A percentile compares a stretch with the other conserved stretches of the same genome.
Conservation (phyloP, 768 basidiomycete genomes). For the Amanita rubescens region DNA sequence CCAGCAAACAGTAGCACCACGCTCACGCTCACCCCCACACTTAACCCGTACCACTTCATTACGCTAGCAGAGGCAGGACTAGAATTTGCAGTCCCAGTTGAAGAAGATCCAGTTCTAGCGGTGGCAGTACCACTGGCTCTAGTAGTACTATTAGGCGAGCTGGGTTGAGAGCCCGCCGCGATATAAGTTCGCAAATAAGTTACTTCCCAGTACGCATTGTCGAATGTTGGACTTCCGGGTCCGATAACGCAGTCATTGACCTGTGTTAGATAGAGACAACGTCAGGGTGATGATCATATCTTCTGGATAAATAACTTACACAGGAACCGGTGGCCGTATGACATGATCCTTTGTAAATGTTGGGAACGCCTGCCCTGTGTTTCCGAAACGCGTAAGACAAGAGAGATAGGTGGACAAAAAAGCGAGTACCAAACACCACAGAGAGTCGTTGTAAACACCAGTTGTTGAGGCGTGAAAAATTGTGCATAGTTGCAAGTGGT, state of each 20-base stretch:
- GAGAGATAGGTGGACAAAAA: neutral
- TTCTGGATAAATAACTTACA: conserved; percentile 18
- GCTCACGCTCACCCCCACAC: neutral
- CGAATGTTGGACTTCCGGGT: conserved; percentile 35
- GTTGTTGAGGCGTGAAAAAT: conserved; percentile 56
- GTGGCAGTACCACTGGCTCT: neutral
- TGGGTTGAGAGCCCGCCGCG: conserved; percentile 17
- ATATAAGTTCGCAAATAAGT: conserved; percentile 51
- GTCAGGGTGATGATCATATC: neutral
- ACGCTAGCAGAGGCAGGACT: neutral
- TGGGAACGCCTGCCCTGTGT: conserved; percentile 36
- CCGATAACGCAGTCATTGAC: conserved; percentile 41
- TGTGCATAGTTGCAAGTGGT: conserved; percentile 43
- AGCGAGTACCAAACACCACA: conserved; percentile 38
- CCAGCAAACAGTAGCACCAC: neutral
- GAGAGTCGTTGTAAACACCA: conserved; percentile 64
- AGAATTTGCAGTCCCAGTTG: neutral
- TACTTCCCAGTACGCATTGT: conserved; percentile 55
- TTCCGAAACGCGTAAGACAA: neutral
- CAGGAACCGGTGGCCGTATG: conserved; percentile 29
- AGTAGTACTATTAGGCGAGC: neutral
- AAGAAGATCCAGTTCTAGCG: neutral
- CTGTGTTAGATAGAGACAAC: conserved; percentile 6
- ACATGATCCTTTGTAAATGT: conserved; percentile 36
- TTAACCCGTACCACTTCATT: neutral